phyloP scores from a whole-genome alignment of 2,329 filamentous ascomycete species.

The Penicillium occitanis region DNA sequence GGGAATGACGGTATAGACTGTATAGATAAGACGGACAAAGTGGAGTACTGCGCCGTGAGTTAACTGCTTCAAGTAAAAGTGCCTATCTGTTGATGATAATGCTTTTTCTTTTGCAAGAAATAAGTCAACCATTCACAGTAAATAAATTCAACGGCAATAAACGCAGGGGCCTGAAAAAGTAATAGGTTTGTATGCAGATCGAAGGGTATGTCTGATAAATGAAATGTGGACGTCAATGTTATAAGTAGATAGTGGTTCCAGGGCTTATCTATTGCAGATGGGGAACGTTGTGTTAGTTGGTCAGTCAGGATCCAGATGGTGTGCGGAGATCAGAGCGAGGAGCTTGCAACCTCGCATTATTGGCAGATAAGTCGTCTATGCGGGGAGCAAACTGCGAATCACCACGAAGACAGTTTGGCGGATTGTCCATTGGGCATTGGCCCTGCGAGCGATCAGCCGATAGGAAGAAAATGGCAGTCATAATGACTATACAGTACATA shows the following conservation, averaged over 20 bases:
- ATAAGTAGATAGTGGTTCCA: slow-evolving; percentile 10
- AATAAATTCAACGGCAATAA: not conserved
- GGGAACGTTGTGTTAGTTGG: slow-evolving; percentile 8
- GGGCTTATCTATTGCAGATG: slow-evolving; percentile 17
- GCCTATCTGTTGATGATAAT: not conserved
- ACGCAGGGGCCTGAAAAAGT: not conserved
- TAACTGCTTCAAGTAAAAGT: not conserved
- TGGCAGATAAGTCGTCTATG: slow-evolving; percentile 16
- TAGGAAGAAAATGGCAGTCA: not conserved
- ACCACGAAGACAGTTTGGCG: slow-evolving; percentile 13
- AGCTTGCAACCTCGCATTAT: slow-evolving; percentile 5
- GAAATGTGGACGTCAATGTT: slow-evolving; percentile 14
- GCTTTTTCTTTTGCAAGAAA: not conserved
- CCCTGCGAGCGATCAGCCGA: slow-evolving; percentile 13
- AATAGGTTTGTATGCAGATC: not conserved
- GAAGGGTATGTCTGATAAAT: not conserved
- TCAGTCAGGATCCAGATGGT: slow-evolving; percentile 16
- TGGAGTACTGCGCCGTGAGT: slow-evolving; percentile 8
- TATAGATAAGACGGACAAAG: slow-evolving; percentile 15
- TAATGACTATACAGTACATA: slow-evolving; percentile 7
- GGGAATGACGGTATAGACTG: slow-evolving; percentile 11
- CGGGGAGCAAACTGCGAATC: slow-evolving; percentile 16
- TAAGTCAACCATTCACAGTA: not conserved
- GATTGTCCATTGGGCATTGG: slow-evolving; percentile 18
- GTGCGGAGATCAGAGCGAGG: slow-evolving; percentile 17